Conservation (phyloP, 2,329 filamentous ascomycete genomes). For the Botrytis sinoallii region DNA sequence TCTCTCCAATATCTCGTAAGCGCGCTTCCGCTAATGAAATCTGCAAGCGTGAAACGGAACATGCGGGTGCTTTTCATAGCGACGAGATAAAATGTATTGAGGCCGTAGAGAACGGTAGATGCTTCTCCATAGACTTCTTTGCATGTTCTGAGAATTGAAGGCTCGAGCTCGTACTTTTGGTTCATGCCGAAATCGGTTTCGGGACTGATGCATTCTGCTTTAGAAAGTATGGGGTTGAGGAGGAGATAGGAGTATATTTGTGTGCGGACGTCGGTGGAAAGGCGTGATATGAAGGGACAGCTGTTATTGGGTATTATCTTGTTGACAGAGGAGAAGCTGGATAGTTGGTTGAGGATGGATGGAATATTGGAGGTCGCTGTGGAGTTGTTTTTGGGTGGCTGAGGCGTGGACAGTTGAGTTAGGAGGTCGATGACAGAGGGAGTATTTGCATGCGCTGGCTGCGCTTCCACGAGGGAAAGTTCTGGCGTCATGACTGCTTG, state of each 20-base stretch:
- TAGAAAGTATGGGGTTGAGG: not conserved
- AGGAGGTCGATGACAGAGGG: not conserved
- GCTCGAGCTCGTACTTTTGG: not conserved
- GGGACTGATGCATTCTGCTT: not conserved
- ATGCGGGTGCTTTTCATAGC: not conserved
- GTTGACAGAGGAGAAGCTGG: not conserved
- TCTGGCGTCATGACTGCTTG: not conserved
- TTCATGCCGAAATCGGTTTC: not conserved
- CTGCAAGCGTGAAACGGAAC: not conserved
- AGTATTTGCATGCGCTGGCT: not conserved
- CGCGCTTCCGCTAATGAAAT: not conserved
- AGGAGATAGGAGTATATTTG: slow-evolving; percentile 2
- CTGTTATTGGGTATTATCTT: not conserved
- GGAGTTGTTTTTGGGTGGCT: no score
- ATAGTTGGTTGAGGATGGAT: not conserved
- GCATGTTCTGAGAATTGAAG: not conserved
- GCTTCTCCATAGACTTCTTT: not conserved
- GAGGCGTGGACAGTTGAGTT: not conserved
- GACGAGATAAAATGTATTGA: not conserved
- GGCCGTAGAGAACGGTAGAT: not conserved
- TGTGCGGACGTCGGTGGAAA: not conserved
- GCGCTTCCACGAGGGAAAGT: not conserved
- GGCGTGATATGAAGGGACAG: not conserved
- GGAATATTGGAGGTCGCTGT: no score
- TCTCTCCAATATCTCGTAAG: not conserved